These are phyloP conservation scores for Aspergillus sp. DNA, from an alignment of 2,329 filamentous ascomycete species.

Conservation along the genomic window DNA sequence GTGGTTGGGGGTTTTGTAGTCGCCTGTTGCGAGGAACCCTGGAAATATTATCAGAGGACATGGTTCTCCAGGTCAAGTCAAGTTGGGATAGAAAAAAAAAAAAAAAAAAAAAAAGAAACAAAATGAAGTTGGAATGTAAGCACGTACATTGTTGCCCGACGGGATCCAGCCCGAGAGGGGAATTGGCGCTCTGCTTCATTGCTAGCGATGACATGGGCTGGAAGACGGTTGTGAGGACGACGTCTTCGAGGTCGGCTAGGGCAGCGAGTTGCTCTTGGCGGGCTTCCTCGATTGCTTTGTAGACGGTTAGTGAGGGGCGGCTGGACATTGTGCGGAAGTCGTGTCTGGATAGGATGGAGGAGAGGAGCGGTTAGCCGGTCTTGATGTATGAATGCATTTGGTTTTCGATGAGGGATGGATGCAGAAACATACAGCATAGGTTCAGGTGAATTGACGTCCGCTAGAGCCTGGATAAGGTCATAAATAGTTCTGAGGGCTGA, in stretches of 20 bases:
- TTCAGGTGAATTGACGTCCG: not conserved
- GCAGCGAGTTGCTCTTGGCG: constrained; percentile 1
- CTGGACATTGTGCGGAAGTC: constrained; percentile 3
- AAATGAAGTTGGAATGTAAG: not conserved
- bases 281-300: constrained; percentile 2
- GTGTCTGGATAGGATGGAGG: not conserved
- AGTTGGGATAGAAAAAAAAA: not conserved
- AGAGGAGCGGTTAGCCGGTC: not conserved
- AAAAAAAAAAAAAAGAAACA: too few species aligned
- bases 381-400: too few species aligned
- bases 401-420: not conserved
- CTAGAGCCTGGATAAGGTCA: constrained; percentile 1
- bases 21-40: constrained; percentile 18
- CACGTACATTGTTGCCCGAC: constrained; percentile 11
- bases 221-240: constrained; percentile 1
- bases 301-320: constrained; percentile 6
- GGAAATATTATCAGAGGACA: not conserved
- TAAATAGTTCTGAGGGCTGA: constrained; percentile 9
- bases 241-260: constrained; percentile 3
- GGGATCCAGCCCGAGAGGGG: not conserved
- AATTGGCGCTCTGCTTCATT: constrained; percentile 3
- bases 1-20: constrained; percentile 10
- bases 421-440: not conserved
- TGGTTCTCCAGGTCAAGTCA: too few species aligned
- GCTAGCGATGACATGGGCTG: constrained; percentile 8